Base-by-base conservation (phyloP, 768 basidiomycete genomes). In the Cantharellus cinnabarinus region DNA sequence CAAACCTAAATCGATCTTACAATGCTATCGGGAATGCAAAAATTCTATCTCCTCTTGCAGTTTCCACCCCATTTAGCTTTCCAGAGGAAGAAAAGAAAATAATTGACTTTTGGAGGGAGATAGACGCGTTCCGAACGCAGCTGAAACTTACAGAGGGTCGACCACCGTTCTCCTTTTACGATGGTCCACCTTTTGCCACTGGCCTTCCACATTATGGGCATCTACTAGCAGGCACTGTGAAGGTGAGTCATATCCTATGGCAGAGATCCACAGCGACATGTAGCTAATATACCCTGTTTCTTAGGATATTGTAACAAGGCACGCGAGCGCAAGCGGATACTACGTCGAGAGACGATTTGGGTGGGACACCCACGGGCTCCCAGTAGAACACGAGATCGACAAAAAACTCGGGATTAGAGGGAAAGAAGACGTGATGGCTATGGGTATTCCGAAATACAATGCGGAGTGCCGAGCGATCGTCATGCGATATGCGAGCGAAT, bases 351-450 rank as follows among this genome's bases (percentile, higher is more conserved):
- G 94, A 60, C 81, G 94, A 57, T 98, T 98, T 68, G 94, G 94
- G 58, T 98, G 94, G 94, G 94, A 98, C 71, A 97, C 93, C 3
- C 94, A 99, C 72, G 94, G 94, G 57, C 80, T 99, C 37, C 95
- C 94, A 41, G 91, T 99, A 67, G 95, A 99, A 71, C 93, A 97
- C 73, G 89, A 95, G 74, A 99, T 99, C 73, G 95, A 99, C 77
- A 98, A 97, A 75, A 83, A 79, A 66, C 77, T 98, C 52, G 81
- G 81, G 44, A 95, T 98, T 74, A 91, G 84, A 40, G 81, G 89
- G 35, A 88, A 86, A 68, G 88, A 81, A 52, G 95, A 99, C 68
- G 95, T 99, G 50, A 76, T 98, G 72, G 77, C 76, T 40, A 85
- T 99, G 83, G 95, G 95, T 10, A 94, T 99, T 71, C 89, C 85